Percentiles rank a stretch among this genome's conserved stretches.
These are phyloP conservation scores for Populus davidiana DNA, from an alignment of 345 rosid species.

Conservation along the genomic window DNA sequence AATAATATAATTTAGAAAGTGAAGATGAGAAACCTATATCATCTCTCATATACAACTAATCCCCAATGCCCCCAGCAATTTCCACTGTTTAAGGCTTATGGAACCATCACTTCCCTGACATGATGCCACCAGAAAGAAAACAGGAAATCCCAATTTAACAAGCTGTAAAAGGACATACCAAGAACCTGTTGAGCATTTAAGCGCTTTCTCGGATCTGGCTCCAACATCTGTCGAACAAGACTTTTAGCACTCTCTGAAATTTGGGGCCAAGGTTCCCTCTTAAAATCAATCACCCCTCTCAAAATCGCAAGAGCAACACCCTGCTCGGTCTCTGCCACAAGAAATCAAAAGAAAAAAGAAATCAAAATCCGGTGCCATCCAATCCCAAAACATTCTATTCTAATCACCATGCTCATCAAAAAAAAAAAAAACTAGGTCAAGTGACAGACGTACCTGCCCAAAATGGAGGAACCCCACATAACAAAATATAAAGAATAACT, in stretches of 20 bases:
- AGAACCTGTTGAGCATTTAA: slow-evolving; percentile 87
- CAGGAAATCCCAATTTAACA: background rate
- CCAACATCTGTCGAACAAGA: slow-evolving; percentile 82
- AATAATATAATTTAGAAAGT: background rate
- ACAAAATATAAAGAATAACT: slow-evolving; percentile 76
- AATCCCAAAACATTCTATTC: background rate
- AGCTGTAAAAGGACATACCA: slow-evolving; percentile 45
- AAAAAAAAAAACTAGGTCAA: background rate
- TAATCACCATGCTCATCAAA: slow-evolving; percentile 4
- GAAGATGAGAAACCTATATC: background rate
- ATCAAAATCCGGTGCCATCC: background rate
- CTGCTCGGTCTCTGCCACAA: slow-evolving; percentile 78
- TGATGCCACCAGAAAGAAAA: background rate
- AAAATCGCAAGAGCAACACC: slow-evolving; percentile 95
- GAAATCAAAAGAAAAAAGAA: slow-evolving; percentile 7
- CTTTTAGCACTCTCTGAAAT: slow-evolving; percentile 83
- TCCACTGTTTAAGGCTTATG: background rate
- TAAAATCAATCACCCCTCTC: slow-evolving; percentile 76
- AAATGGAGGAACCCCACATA: slow-evolving; percentile 93
- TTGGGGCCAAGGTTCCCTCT: slow-evolving; percentile 98
- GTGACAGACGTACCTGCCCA: slow-evolving; percentile 63
- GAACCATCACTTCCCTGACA: background rate
- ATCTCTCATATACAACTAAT: background rate
- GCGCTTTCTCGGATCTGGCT: slow-evolving; percentile 71
- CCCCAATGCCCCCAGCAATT: background rate